Evolutionary conservation across 495 filamentous ascomycete species (phyloP).

Genomic region (Lepraria neglecta): DNA sequence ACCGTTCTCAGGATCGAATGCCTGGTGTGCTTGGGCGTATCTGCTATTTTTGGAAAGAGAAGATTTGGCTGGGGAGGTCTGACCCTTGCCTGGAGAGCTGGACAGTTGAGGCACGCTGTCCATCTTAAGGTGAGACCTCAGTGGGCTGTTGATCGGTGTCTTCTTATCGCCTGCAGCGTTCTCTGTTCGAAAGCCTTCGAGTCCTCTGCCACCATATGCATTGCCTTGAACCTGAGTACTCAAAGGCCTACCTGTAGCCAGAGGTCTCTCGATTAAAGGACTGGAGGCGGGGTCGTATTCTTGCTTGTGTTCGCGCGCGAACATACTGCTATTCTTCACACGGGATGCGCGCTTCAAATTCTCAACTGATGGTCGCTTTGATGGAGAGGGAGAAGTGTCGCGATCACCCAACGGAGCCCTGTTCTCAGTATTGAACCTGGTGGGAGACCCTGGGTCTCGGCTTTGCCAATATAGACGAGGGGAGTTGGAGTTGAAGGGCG

Average conservation of each 20-base stretch:
- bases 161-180: slow-evolving; percentile 26
- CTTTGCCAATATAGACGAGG: slow-evolving; percentile 82
- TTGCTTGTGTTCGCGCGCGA: slow-evolving; percentile 78
- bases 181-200: slow-evolving; percentile 43
- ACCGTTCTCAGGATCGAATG: slow-evolving; percentile 63
- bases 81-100: slow-evolving; percentile 65
- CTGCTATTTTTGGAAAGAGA: slow-evolving; percentile 65
- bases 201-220: slow-evolving; percentile 45
- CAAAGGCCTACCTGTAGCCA: slow-evolving; percentile 55
- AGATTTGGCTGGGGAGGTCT: slow-evolving; percentile 75
- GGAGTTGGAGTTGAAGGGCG: slow-evolving; percentile 61
- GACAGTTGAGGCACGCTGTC: slow-evolving; percentile 31
- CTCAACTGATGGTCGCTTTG: slow-evolving; percentile 82
- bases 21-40: slow-evolving; percentile 48
- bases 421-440: slow-evolving; percentile 64
- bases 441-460: slow-evolving; percentile 56
- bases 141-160: slow-evolving; percentile 39
- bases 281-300: slow-evolving; percentile 82
- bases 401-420: slow-evolving; percentile 49
- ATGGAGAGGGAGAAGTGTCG: slow-evolving; percentile 56
- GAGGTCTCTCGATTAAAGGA: slow-evolving; percentile 68
- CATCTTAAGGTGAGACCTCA: slow-evolving; percentile 27
- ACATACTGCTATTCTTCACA: slow-evolving; percentile 95
- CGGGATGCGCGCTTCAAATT: slow-evolving; percentile 86
- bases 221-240: slow-evolving; percentile 59